A percentile compares a stretch with the other conserved stretches of the same genome.
phyloP scores from a whole-genome alignment of 2,329 filamentous ascomycete genomes.

The Talaromyces verruculosus region DNA sequence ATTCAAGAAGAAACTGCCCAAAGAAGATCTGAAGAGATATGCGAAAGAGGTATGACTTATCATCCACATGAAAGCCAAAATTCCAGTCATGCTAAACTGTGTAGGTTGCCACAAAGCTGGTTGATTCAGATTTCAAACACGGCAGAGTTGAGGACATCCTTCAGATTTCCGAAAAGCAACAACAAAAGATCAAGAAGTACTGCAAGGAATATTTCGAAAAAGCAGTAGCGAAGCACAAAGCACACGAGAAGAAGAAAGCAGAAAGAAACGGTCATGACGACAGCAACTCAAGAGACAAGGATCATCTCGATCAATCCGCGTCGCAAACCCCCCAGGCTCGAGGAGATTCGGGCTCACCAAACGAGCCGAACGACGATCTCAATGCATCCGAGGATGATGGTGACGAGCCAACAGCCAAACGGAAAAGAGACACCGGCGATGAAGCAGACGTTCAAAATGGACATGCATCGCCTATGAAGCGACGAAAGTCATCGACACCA shows the following conservation, averaged over 20 bases:
- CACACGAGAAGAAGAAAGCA: slow-evolving; percentile 65
- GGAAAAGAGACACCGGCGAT: slow-evolving; percentile 46
- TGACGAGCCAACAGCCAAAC: slow-evolving; percentile 52
- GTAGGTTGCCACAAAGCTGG: slow-evolving; percentile 77
- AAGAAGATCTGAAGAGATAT: slow-evolving; percentile 68
- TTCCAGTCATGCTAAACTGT: neutral
- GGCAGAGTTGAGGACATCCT: slow-evolving; percentile 80
- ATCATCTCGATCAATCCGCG: slow-evolving; percentile 15
- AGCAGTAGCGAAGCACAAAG: slow-evolving; percentile 72
- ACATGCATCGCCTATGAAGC: slow-evolving; percentile 36
- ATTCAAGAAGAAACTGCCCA: slow-evolving; percentile 81
- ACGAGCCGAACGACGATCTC: slow-evolving; percentile 11
- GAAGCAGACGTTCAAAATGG: slow-evolving; percentile 26
- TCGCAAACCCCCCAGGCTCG: slow-evolving; percentile 22
- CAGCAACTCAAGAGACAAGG: slow-evolving; percentile 28
- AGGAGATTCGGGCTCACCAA: slow-evolving; percentile 36
- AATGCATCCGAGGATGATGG: slow-evolving; percentile 41
- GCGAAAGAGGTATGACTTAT: slow-evolving; percentile 58
- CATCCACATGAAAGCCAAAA: neutral
- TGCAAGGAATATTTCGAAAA: slow-evolving; percentile 86
- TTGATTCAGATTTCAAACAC: slow-evolving; percentile 88
- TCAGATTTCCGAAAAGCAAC: slow-evolving; percentile 72
- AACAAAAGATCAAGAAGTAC: slow-evolving; percentile 77
- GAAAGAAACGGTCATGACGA: slow-evolving; percentile 41
- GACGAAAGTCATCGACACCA: slow-evolving; percentile 20